Base-by-base conservation (phyloP, 2,329 filamentous ascomycete species). In the Aspergillus glaucus region DNA sequence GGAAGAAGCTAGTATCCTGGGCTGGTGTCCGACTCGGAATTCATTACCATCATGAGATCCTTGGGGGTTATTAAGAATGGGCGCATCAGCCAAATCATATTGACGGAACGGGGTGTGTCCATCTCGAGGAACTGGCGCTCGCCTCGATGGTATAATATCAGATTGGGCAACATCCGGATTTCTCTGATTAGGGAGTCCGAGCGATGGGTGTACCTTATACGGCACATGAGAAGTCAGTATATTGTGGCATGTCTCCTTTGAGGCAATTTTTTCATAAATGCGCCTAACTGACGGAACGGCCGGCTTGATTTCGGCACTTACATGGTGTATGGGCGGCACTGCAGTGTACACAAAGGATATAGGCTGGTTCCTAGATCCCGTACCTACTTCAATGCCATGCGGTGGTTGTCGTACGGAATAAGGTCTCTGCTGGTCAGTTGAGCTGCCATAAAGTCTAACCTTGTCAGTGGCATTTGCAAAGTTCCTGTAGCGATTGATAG, bases 401-500 rank as follows among this genome's bases (percentile, higher is more conserved):
- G 49, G 39, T 17, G 51, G 48, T 28, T 59, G 55, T 44, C 55
- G 55, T 45, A 52, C 47, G 37, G 50, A 42, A 28, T 60, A 54
- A 21, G 55, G 50, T 26, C 52, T 56, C 47, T 45, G 55, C 36
- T 55, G 47, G 47, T 54, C 55, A 37, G 53, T 42, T 2, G 45
- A 43, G 3, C 34, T 43, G 43, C 49, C 44, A 39, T 46, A 42
- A 37, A 50, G 37, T 14, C 44, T 55, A 4, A 43, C 50, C 39
- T 56, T 53, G 43, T 53, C 48, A 46, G 53, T 48, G n/a, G 28
- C 49, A 40, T 55, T 56, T 26, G 51, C 55, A 44, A 56, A 56
- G 34, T 66, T 63, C 45, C 66, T 67, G 54, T 71, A 72, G 45
- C 67, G 62, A 52, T 66, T 64, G 52, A 69, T 61, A 19, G 71